These are phyloP conservation scores for Aspergillus sp. DNA, from an alignment of 2,329 filamentous ascomycete genomes.

Conservation along the genomic window DNA sequence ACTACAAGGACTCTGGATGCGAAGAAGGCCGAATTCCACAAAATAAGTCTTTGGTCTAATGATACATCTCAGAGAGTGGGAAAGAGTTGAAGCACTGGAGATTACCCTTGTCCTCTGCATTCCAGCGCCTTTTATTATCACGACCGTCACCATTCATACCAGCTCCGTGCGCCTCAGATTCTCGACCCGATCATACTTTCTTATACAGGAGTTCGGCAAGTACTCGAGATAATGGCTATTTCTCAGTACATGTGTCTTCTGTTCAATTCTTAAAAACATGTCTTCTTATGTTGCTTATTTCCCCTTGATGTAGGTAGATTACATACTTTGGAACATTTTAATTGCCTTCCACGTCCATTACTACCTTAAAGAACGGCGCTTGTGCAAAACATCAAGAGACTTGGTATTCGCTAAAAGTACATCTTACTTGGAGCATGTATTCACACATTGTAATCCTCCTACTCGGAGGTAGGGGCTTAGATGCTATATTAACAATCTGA, in stretches of 20 bases:
- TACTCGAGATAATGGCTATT: background rate
- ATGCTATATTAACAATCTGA: background rate
- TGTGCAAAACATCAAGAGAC: background rate
- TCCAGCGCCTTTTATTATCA: constrained; percentile 14
- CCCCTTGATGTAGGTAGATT: constrained; percentile 25
- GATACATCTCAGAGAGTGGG: background rate
- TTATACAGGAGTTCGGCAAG: background rate
- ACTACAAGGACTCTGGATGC: background rate
- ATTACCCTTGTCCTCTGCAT: constrained; percentile 10
- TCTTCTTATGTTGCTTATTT: constrained; percentile 22
- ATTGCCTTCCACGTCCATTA: background rate
- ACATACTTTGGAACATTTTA: constrained; percentile 12
- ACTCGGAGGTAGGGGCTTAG: background rate
- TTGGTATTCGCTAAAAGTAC: background rate
- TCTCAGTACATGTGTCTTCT: constrained; percentile 4
- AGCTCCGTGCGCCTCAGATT: constrained; percentile 10
- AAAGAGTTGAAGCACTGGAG: constrained; percentile 10
- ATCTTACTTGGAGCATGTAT: background rate
- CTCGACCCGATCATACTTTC: constrained; percentile 2
- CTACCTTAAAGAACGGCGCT: background rate
- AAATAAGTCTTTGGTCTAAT: background rate
- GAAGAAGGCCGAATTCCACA: background rate
- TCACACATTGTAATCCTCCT: background rate
- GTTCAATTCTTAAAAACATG: constrained; percentile 16
- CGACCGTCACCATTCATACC: constrained; percentile 7